Conservation (phyloP, 2,329 filamentous ascomycete species). For the Penicillium brasilianum region DNA sequence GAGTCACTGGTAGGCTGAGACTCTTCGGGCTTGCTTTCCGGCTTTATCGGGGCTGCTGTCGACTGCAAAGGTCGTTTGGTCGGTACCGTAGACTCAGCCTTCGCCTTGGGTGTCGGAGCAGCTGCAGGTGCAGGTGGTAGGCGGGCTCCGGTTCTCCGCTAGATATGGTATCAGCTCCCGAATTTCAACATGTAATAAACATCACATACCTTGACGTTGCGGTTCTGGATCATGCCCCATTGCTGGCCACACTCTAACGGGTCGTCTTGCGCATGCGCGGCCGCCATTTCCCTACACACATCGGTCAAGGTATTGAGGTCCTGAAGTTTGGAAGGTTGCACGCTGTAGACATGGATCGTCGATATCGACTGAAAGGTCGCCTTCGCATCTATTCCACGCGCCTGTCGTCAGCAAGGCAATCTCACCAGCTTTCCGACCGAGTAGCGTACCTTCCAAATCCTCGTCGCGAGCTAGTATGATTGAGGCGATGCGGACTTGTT, state of each 20-base stretch:
- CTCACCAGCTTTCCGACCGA: not conserved
- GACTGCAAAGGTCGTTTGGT: slow-evolving; percentile 47
- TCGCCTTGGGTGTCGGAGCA: slow-evolving; percentile 36
- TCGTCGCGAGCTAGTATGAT: slow-evolving; percentile 75
- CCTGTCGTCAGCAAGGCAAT: slow-evolving; percentile 4
- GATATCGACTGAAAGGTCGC: slow-evolving; percentile 72
- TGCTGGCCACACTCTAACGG: slow-evolving; percentile 62
- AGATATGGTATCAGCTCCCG: slow-evolving; percentile 5
- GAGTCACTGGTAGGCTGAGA: slow-evolving; percentile 32
- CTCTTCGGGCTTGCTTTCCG: slow-evolving; percentile 31
- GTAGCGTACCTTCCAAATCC: slow-evolving; percentile 65
- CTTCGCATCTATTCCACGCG: slow-evolving; percentile 61
- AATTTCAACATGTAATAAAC: not conserved
- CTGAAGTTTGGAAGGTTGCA: slow-evolving; percentile 72
- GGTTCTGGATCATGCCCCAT: slow-evolving; percentile 78
- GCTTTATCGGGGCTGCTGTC: slow-evolving; percentile 30
- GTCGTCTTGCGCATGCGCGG: slow-evolving; percentile 63
- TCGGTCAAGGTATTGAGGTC: slow-evolving; percentile 75
- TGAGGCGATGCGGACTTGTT: slow-evolving; percentile 60
- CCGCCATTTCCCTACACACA: slow-evolving; percentile 66
- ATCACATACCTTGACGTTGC: slow-evolving; percentile 61
- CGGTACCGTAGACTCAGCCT: slow-evolving; percentile 42
- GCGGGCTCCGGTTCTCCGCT: slow-evolving; percentile 56
- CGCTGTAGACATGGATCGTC: slow-evolving; percentile 85
- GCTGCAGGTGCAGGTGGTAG: slow-evolving; percentile 38